Conservation (phyloP, 306 rosid species). For the Albizia julibrissin region DNA sequence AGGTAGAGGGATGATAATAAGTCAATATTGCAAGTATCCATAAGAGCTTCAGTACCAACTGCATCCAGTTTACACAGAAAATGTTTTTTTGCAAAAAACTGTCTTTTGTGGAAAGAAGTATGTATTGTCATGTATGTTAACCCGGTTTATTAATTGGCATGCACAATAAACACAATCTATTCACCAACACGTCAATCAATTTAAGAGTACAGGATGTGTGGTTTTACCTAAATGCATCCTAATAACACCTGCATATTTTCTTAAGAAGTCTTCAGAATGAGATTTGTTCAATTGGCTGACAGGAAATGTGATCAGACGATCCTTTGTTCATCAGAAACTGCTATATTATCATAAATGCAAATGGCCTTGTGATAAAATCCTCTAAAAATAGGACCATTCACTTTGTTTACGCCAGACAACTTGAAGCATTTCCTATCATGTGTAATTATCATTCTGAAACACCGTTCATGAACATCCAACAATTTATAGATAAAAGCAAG, state of each 20-base stretch:
- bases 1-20: background rate
- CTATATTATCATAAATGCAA: background rate
- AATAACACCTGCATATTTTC: conserved; percentile 7
- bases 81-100: background rate
- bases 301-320: background rate
- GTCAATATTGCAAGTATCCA: background rate
- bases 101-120: conserved; percentile 6
- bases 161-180: background rate
- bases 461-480: conserved; percentile 12
- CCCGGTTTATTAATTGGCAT: background rate
- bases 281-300: background rate
- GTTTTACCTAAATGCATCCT: background rate
- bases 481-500: background rate
- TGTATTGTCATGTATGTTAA: background rate
- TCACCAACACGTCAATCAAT: conserved; percentile 17
- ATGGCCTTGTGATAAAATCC: conserved; percentile 1
- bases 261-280: background rate
- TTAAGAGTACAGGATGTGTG: background rate
- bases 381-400: conserved; percentile 5
- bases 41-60: background rate
- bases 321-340: background rate
- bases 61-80: conserved; percentile 3
- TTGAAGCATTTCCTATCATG: background rate
- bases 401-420: conserved; percentile 22
- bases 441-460: conserved; percentile 25